Conservation (phyloP, 805 yeast species). For the Candida tibetensis region DNA sequence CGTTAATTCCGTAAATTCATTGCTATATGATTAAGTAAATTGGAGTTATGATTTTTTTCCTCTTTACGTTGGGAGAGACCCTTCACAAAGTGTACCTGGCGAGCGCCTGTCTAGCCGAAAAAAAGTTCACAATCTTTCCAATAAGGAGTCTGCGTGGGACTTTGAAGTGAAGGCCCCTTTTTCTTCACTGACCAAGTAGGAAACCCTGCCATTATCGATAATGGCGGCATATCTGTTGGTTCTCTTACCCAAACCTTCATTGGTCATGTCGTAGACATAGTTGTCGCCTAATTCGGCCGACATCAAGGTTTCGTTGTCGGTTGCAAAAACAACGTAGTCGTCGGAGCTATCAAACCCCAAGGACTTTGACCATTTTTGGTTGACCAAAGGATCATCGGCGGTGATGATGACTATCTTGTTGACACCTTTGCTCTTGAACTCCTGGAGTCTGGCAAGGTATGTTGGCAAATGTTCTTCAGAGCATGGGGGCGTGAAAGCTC, state of each 20-base stretch:
- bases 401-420: constrained; percentile 13
- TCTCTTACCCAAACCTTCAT: constrained; percentile 8
- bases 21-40: no score
- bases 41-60: no score
- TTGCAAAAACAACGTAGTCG: constrained; percentile 14
- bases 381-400: constrained; percentile 12
- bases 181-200: constrained; percentile 16
- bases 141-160: constrained; percentile 23
- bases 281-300: constrained; percentile 12
- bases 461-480: constrained; percentile 12
- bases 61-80: no score
- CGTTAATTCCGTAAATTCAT: no score
- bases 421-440: constrained; percentile 14
- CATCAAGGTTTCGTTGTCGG: constrained; percentile 12
- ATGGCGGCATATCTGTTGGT: constrained; percentile 13
- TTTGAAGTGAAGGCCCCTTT: constrained; percentile 23
- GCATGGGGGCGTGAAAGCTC: constrained; percentile 9
- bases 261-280: constrained; percentile 8
- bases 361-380: constrained; percentile 10
- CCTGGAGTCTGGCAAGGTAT: constrained; percentile 10
- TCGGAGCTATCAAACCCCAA: constrained; percentile 11
- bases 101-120: no score
- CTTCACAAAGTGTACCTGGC: no score
- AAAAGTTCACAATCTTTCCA: constrained; percentile 22
- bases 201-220: constrained; percentile 19